phyloP scores from a whole-genome alignment of 208 protist genomes.

The Trypanosomatidae sp. region DNA sequence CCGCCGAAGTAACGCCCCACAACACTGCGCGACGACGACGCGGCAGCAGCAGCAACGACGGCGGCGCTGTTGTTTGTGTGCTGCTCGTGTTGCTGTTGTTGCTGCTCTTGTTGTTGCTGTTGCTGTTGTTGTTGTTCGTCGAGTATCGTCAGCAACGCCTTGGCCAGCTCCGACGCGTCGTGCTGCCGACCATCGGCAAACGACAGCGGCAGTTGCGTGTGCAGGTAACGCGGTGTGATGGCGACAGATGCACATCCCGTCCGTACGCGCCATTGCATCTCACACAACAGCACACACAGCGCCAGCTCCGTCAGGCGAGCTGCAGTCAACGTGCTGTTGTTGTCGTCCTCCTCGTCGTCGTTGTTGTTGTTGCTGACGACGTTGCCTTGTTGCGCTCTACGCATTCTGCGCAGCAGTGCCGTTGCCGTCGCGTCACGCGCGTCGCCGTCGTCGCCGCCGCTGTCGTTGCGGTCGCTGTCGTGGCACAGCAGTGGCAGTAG shows the following conservation, averaged over 20 bases:
- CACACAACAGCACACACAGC: constrained; percentile 15
- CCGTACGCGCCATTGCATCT: constrained; percentile 37
- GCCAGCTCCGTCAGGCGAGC: constrained; percentile 8
- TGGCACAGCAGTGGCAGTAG: background rate
- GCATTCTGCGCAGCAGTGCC: too few relatives aligned
- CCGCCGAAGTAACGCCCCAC: constrained; percentile 48
- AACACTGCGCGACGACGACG: background rate
- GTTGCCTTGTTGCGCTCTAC: background rate
- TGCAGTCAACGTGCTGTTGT: background rate
- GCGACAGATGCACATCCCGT: constrained; percentile 3
- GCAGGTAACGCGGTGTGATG: constrained; percentile 18
- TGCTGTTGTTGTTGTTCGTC: too few relatives aligned
- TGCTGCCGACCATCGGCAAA: constrained; percentile 53
- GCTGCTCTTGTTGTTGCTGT: too few relatives aligned
- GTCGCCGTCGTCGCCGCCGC: background rate
- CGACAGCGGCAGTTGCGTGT: constrained; percentile 12
- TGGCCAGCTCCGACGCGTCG: constrained; percentile 62
- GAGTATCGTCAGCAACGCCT: constrained; percentile 43
- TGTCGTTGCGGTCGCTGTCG: background rate
- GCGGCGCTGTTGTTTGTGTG: background rate
- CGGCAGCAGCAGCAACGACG: background rate
- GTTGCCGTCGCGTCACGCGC: background rate
- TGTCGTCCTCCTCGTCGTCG: too few relatives aligned
- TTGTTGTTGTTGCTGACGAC: too few relatives aligned
- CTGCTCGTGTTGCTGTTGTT: too few relatives aligned